Evolutionary conservation across 352 stramenopile genomes (phyloP), one percentile per base, ranked within the genome.

Genomic region (Phytophthora capsici): DNA sequence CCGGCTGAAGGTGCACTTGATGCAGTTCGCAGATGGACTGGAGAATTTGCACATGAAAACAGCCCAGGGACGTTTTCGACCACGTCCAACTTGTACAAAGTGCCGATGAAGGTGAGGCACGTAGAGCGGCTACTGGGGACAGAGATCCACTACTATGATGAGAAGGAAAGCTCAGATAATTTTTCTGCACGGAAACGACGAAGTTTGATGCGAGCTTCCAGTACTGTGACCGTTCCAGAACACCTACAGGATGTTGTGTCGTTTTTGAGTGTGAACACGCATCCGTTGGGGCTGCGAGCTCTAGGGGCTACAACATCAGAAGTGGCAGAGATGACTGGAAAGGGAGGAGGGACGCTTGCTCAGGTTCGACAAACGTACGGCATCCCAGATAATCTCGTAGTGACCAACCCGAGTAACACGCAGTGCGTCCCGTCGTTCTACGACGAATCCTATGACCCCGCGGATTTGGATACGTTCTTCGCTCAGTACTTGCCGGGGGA

Each of bases 401-500:
- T 82, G 28, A 90, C 81, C 10, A 94, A 95, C 32, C 45, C 70
- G 3, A 74, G 46, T 37, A 93, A 86, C 45, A 64, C 72, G 14
- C 88, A 95, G 60, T 73, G 67, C 8, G 61, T 93, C 8, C 81
- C 88, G 25, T 93, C 87, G 14, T 95, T 95, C 49, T 95, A 93
- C 71, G 62, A 78, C 4, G 88, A 95, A 46, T 77, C 69, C 6
- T 95, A 78, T 54, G 82, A 69, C 38, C 74, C 71, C 0, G 51
- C 65, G 2, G 88, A 95, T 52, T 67, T 95, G 22, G 32, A 71
- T 14, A 63, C 55, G 8, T 95, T 95, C 56, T 87, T 76, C 48
- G 68, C 79, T 0, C 19, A 79, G 34, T 92, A 73, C 36, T 56
- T 92, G 22, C 76, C 80, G 3, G 72, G 69, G 4, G 73, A 89